Conservation (phyloP, 1,284 basidiomycete species). For the Agroathelia rolfsii region DNA sequence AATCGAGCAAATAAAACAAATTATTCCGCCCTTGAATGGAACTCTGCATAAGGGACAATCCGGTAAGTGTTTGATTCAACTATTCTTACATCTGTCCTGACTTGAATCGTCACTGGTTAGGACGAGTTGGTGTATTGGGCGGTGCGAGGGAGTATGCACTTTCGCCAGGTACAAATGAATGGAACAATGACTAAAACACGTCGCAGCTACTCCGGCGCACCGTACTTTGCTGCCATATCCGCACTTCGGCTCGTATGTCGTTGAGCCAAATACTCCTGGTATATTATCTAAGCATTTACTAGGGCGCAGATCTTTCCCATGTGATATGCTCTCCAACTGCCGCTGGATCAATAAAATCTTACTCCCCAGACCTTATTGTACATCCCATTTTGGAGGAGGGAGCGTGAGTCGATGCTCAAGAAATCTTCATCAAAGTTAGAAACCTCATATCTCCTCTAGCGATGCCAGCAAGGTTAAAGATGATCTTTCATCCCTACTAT, state of each 20-base stretch:
- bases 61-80: slow-evolving; percentile 44
- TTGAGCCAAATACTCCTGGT: too few relatives aligned
- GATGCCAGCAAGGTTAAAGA: slow-evolving; percentile 36
- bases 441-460: slow-evolving; percentile 6
- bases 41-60: slow-evolving; percentile 94
- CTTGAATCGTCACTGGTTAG: slow-evolving; percentile 28
- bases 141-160: slow-evolving; percentile 76
- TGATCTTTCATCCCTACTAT: slow-evolving; percentile 64
- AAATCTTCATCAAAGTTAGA: slow-evolving; percentile 4
- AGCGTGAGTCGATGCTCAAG: slow-evolving; percentile 22
- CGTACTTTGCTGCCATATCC: slow-evolving; percentile 87
- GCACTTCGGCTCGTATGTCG: slow-evolving; percentile 72
- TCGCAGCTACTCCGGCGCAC: slow-evolving; percentile 84
- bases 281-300: slow-evolving; percentile 6
- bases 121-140: slow-evolving; percentile 87
- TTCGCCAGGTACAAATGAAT: too few relatives aligned
- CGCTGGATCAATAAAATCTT: slow-evolving; percentile 88
- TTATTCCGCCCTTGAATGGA: slow-evolving; percentile 80
- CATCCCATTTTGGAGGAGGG: slow-evolving; percentile 78
- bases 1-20: slow-evolving; percentile 59
- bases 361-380: slow-evolving; percentile 92
- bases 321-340: slow-evolving; percentile 93
- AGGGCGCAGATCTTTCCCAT: slow-evolving; percentile 93
- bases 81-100: slow-evolving; percentile 8
- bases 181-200: slow-evolving; percentile 1